Evolutionary conservation across 1,284 basidiomycete species (phyloP).

Genomic region (Laetiporus sulphureus): DNA sequence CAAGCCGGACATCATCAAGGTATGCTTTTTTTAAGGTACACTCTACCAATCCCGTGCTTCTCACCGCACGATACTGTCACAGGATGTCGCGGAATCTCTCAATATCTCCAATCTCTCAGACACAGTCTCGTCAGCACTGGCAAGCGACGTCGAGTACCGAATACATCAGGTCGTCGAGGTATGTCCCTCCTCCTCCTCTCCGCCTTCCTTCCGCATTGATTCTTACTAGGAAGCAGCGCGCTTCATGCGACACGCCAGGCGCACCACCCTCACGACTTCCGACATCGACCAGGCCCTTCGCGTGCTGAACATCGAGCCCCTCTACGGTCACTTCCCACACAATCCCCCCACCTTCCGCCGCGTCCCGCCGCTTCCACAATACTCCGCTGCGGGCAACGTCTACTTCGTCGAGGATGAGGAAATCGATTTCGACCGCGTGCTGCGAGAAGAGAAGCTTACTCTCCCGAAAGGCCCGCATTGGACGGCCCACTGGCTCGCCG

Average conservation of each 20-base stretch:
- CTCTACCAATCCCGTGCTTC: not conserved
- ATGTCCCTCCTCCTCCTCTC: constrained; percentile 12
- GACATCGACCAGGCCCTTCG: constrained; percentile 94
- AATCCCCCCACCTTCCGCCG: constrained; percentile 71
- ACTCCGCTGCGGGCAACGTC: constrained; percentile 57
- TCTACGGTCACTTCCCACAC: constrained; percentile 73
- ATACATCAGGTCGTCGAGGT: constrained; percentile 92
- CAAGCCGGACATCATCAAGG: constrained; percentile 62
- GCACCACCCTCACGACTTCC: constrained; percentile 80
- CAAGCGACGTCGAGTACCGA: constrained; percentile 95
- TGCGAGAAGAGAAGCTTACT: constrained; percentile 77
- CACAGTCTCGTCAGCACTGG: constrained; percentile 77
- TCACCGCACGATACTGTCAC: not conserved
- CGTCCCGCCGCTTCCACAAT: constrained; percentile 59
- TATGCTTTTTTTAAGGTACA: constrained; percentile 17
- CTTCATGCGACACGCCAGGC: constrained; percentile 92
- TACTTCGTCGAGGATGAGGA: constrained; percentile 97
- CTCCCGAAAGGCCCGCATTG: constrained; percentile 74
- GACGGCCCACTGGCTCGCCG: constrained; percentile 95
- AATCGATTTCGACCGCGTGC: constrained; percentile 89
- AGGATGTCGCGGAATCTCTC: constrained; percentile 92
- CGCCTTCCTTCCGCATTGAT: constrained; percentile 1
- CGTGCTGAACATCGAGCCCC: constrained; percentile 89
- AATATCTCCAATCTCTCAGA: constrained; percentile 80
- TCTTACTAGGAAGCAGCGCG: constrained; percentile 79